Evolutionary conservation across 495 filamentous ascomycete species (phyloP), one percentile per base, ranked within the genome.

Genomic region (Podospora comata): DNA sequence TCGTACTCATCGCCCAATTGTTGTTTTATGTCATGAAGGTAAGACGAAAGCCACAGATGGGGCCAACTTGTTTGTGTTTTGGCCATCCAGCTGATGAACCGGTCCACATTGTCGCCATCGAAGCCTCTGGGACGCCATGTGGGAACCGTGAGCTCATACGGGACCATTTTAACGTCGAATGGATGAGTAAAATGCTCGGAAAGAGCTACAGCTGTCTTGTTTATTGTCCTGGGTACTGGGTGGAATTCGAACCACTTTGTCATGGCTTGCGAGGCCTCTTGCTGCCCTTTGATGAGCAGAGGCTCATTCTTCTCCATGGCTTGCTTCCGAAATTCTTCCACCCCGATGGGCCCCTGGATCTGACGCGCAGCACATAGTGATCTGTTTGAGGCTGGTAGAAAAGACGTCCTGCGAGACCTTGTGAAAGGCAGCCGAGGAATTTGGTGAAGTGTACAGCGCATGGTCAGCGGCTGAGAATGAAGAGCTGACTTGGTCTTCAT

Each of bases 111-210:
- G 39, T 48, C 39, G 9, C 39, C 39, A 11, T 48, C 39, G 39
- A 48, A 48, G 39, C 39, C 39, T 16, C 39, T 48, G 7, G 39
- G 39, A 13, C 39, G 7, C 39, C 39, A 48, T 48, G 39, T 48
- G 7, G 39, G 39, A n/a, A 34, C 20, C 20, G 27, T 54, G 44
- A 67, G 59, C 34, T 67, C 65, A n/a, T 67, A 63, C 1, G 56
- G 65, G 15, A 62, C 56, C 11, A 44, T 63, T 11, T 48, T 48
- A 11, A 60, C 16, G 26, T 23, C 16, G 20, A 61, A 30, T 18
- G 20, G 23, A 6, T 61, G 59, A 28, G 26, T 61, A 0, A 61
- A 28, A 26, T 61, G 26, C 26, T 61, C 59, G 9, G 59, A 28
- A n/a, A 61, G 30, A 28, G 26, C 16, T 28, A 20, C n/a, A 18